These are phyloP conservation scores for Russula foetens DNA, from an alignment of 768 basidiomycete genomes.

Conservation along the genomic window DNA sequence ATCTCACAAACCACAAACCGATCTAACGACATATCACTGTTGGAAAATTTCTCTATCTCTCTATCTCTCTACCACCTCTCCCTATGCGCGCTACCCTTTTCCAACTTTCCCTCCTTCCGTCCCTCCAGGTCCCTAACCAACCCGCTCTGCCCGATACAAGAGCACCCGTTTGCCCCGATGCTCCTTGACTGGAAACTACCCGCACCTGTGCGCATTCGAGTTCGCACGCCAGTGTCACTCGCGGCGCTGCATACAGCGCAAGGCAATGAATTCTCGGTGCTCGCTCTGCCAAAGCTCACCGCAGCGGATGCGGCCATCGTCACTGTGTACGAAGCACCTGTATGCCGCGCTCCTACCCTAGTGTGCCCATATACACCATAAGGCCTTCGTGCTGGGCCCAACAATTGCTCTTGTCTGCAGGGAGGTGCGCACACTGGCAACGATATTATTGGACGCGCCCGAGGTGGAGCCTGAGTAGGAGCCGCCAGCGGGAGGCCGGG, in stretches of 20 bases:
- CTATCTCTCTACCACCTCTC: slow-evolving; percentile 49
- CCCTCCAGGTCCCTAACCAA: slow-evolving; percentile 21
- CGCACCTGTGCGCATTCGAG: slow-evolving; percentile 35
- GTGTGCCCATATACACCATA: slow-evolving; percentile 37
- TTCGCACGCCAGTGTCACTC: slow-evolving; percentile 54
- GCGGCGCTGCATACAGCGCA: slow-evolving; percentile 47
- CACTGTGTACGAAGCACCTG: slow-evolving; percentile 50
- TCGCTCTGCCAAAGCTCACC: slow-evolving; percentile 49
- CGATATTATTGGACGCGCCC: slow-evolving; percentile 47
- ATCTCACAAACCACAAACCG: slow-evolving; percentile 64
- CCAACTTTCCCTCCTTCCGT: slow-evolving; percentile 45
- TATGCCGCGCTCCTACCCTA: slow-evolving; percentile 25
- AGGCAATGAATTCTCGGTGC: slow-evolving; percentile 40
- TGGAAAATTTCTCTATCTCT: slow-evolving; percentile 59
- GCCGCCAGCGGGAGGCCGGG: no score
- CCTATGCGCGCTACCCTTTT: slow-evolving; percentile 46
- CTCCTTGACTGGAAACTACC: slow-evolving; percentile 54
- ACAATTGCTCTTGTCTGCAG: slow-evolving; percentile 51
- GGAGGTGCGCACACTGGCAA: slow-evolving; percentile 33
- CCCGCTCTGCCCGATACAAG: slow-evolving; percentile 36
- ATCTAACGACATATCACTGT: slow-evolving; percentile 50
- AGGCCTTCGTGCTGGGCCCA: slow-evolving; percentile 41
- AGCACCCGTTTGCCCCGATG: slow-evolving; percentile 47
- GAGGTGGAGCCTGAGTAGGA: no score
- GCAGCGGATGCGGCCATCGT: slow-evolving; percentile 40